These are phyloP conservation scores for Gloeostereum incarnatum DNA, from an alignment of 768 basidiomycete species.

Conservation along the genomic window DNA sequence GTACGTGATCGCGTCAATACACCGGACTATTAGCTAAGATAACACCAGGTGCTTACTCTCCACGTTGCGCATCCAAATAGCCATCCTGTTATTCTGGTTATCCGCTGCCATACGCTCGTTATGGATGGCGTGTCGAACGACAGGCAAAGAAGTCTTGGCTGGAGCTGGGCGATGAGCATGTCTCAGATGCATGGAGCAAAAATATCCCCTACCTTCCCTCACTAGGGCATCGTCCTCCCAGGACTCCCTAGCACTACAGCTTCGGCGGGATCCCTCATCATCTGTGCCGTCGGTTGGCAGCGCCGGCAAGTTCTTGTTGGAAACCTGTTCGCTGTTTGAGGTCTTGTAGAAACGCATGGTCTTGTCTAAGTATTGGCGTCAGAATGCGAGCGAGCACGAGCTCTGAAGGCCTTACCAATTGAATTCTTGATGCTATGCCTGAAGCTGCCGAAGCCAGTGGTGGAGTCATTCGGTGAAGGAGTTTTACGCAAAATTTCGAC, in stretches of 20 bases:
- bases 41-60: conserved; percentile 49
- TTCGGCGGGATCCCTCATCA: conserved; percentile 14
- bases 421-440: conserved; percentile 69
- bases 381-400: not conserved
- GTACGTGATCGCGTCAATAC: conserved; percentile 56
- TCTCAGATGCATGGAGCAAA: not conserved
- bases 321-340: conserved; percentile 37
- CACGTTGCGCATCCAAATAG: conserved; percentile 74
- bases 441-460: conserved; percentile 37
- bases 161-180: conserved; percentile 3
- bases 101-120: conserved; percentile 47
- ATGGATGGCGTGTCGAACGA: conserved; percentile 41
- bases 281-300: conserved; percentile 28
- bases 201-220: conserved; percentile 28
- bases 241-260: conserved; percentile 23
- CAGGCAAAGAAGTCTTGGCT: conserved; percentile 45
- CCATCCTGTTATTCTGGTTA: conserved; percentile 56
- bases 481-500: no score
- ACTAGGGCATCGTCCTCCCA: conserved; percentile 41
- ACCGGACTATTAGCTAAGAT: conserved; percentile 8
- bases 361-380: conserved; percentile 39
- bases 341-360: conserved; percentile 61
- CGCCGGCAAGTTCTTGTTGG: conserved; percentile 33
- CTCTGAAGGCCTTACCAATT: conserved; percentile 39
- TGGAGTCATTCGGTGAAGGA: no score